Percentiles rank a stretch among this genome's conserved stretches.
phyloP scores from a whole-genome alignment of 768 basidiomycete genomes.

The Suillus sp. region DNA sequence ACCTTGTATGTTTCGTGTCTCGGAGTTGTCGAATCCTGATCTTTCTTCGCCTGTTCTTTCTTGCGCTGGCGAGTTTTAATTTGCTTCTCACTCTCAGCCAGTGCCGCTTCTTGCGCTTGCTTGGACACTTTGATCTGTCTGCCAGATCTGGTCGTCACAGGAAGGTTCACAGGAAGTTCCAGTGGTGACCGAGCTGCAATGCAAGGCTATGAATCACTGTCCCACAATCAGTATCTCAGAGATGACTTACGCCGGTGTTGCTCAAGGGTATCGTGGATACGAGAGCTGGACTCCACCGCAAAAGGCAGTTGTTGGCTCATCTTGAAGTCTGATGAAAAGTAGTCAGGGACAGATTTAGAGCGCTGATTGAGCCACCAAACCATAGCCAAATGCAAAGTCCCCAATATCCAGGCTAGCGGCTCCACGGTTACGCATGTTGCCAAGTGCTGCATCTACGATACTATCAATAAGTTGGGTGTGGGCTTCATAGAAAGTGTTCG shows the following conservation, averaged over 20 bases:
- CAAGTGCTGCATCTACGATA: constrained; percentile 27
- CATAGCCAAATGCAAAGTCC: constrained; percentile 34
- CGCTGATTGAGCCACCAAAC: constrained; percentile 17
- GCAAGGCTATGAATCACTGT: constrained; percentile 11
- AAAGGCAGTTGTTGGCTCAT: constrained; percentile 37
- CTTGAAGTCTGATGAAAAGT: constrained; percentile 23
- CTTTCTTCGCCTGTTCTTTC: constrained; percentile 14
- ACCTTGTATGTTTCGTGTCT: background rate
- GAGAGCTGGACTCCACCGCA: constrained; percentile 27
- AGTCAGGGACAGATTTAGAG: background rate
- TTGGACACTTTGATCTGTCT: constrained; percentile 25
- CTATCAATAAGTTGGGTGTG: constrained; percentile 31
- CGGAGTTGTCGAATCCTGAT: background rate
- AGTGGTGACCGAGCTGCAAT: constrained; percentile 17
- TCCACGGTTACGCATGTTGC: constrained; percentile 25
- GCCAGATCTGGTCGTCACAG: constrained; percentile 26
- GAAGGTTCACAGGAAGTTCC: constrained; percentile 12
- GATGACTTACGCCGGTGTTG: constrained; percentile 20
- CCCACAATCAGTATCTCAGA: background rate
- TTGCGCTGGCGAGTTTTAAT: background rate
- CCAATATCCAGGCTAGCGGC: constrained; percentile 21
- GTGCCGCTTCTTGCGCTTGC: constrained; percentile 21
- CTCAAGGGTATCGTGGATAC: constrained; percentile 21
- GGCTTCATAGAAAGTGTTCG: constrained; percentile 35
- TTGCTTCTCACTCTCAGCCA: constrained; percentile 8